Conservation (phyloP, 164 flowering plant species). For the Amborella trichopoda region DNA sequence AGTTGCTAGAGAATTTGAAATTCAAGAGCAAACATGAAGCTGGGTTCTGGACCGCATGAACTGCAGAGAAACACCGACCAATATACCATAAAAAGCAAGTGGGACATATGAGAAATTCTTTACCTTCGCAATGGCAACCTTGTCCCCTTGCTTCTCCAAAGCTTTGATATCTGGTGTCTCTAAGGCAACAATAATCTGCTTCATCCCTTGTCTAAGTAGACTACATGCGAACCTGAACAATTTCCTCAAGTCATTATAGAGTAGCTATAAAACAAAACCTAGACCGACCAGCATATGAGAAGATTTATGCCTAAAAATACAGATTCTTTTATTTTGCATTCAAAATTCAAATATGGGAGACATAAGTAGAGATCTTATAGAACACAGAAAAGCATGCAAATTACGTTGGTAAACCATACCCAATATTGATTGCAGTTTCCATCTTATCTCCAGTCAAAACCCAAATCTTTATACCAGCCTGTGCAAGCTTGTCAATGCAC, state of each 20-base stretch:
- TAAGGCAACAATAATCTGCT: slow-evolving; percentile 50
- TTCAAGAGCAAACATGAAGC: no score
- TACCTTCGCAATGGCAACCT: slow-evolving; percentile 61
- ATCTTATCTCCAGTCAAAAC: slow-evolving; percentile 85
- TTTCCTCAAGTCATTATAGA: slow-evolving; percentile 2
- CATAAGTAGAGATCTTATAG: no score
- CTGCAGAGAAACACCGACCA: no score
- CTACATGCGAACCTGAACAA: slow-evolving; percentile 70
- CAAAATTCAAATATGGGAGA: no score
- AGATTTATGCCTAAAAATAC: not conserved
- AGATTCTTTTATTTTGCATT: not conserved
- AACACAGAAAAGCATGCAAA: slow-evolving; percentile 2
- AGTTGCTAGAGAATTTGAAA: no score
- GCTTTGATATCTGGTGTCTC: slow-evolving; percentile 47
- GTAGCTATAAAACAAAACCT: slow-evolving; percentile 2
- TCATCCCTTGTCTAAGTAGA: slow-evolving; percentile 69
- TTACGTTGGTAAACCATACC: slow-evolving; percentile 27
- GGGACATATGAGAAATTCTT: no score
- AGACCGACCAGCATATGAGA: not conserved
- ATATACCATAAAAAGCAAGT: no score
- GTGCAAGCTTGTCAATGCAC: slow-evolving; percentile 71
- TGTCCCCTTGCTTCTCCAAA: slow-evolving; percentile 58
- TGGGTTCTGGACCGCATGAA: no score
- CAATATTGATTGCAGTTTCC: slow-evolving; percentile 91
- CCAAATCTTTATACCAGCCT: slow-evolving; percentile 80